These are phyloP conservation scores for Penicillium waksmanii DNA, from an alignment of 495 filamentous ascomycete species.

Conservation along the genomic window DNA sequence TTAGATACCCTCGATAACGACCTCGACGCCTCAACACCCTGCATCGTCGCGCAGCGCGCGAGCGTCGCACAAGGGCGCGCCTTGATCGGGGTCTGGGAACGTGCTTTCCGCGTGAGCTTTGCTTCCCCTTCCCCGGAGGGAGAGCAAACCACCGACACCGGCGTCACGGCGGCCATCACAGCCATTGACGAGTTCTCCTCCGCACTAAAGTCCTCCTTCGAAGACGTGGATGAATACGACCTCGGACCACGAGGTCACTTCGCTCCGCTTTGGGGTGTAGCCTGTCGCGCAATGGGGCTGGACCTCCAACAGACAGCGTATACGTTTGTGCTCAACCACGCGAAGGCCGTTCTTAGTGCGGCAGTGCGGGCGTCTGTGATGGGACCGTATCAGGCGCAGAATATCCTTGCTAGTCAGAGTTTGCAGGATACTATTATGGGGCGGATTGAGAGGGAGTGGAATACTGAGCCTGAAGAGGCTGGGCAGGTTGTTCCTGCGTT, in stretches of 20 bases:
- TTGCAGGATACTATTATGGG: slow-evolving; percentile 64
- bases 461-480: slow-evolving; percentile 68
- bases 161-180: slow-evolving; percentile 27
- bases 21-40: slow-evolving; percentile 83
- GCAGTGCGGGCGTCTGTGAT: slow-evolving; percentile 87
- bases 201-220: slow-evolving; percentile 37
- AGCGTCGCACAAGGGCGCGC: slow-evolving; percentile 84
- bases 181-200: slow-evolving; percentile 45
- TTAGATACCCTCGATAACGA: slow-evolving; percentile 74
- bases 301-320: slow-evolving; percentile 70
- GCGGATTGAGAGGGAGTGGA: slow-evolving; percentile 64
- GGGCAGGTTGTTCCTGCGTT: slow-evolving; percentile 86
- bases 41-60: slow-evolving; percentile 84
- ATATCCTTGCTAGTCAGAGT: slow-evolving; percentile 68
- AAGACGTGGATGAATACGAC: slow-evolving; percentile 32
- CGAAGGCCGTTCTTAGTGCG: slow-evolving; percentile 84
- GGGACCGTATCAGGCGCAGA: slow-evolving; percentile 92
- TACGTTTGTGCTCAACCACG: slow-evolving; percentile 84
- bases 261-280: slow-evolving; percentile 77
- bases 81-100: slow-evolving; percentile 86
- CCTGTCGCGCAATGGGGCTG: slow-evolving; percentile 66
- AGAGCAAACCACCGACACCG: neutral
- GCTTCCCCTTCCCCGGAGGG: too few relatives aligned
- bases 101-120: slow-evolving; percentile 59
- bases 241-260: slow-evolving; percentile 65